Conservation (phyloP, 306 rosid genomes). For the Sechiopsis laciniata region DNA sequence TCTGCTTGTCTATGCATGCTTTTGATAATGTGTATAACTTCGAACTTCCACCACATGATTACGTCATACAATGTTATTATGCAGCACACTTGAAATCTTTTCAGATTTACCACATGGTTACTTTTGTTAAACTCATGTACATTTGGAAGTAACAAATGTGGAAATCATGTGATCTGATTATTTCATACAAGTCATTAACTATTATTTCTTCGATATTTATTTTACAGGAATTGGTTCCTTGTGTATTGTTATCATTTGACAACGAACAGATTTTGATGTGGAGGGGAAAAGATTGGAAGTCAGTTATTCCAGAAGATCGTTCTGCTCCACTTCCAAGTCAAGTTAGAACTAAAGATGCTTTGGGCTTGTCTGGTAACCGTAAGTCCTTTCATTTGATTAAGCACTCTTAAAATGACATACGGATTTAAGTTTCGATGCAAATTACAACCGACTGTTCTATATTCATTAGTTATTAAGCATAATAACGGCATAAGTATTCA, state of each 20-base stretch:
- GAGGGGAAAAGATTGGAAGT: constrained; percentile 76
- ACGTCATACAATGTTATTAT: not conserved
- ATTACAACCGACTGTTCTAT: not conserved
- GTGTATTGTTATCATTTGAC: constrained; percentile 82
- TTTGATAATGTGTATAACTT: not conserved
- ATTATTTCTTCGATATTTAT: constrained; percentile 6
- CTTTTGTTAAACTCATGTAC: not conserved
- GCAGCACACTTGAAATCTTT: not conserved
- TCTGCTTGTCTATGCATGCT: not conserved
- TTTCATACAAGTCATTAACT: not conserved
- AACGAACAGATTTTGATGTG: constrained; percentile 77
- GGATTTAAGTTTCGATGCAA: not conserved
- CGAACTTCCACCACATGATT: constrained; percentile 4
- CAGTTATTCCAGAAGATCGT: constrained; percentile 40
- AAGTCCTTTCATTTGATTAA: constrained; percentile 14
- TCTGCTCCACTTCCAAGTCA: constrained; percentile 29
- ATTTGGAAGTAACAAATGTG: not conserved
- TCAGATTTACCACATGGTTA: not conserved
- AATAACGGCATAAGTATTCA: not conserved
- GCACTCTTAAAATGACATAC: not conserved
- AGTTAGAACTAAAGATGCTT: constrained; percentile 29
- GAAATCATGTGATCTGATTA: not conserved
- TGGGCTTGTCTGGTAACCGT: constrained; percentile 46
- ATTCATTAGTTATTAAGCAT: not conserved
- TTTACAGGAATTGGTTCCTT: constrained; percentile 90